Evolutionary conservation across 106 monocot species (phyloP).

Genomic region (Dendrobium catenatum): DNA sequence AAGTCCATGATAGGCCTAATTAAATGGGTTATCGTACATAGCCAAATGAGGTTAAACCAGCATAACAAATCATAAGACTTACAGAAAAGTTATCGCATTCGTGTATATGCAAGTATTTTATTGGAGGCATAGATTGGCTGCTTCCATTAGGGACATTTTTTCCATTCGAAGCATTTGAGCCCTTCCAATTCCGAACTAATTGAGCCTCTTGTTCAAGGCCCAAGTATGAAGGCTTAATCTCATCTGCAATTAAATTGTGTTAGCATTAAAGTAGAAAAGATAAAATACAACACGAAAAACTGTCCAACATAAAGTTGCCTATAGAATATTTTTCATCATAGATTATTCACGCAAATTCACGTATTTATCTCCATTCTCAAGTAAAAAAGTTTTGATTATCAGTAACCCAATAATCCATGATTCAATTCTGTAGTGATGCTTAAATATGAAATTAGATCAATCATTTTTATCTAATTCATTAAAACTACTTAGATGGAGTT

Average conservation of each 20-base stretch:
- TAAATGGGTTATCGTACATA: neutral
- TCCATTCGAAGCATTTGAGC: conserved; percentile 29
- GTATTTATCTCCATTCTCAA: neutral
- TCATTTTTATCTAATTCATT: too few species aligned
- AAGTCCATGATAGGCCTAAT: too few species aligned
- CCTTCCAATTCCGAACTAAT: conserved; percentile 41
- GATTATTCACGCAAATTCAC: neutral
- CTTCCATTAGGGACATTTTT: conserved; percentile 38
- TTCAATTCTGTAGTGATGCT: too few species aligned
- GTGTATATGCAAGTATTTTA: conserved; percentile 62
- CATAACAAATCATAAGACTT: conserved; percentile 13
- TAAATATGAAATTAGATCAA: too few species aligned
- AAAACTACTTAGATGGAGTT: neutral
- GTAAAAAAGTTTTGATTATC: neutral
- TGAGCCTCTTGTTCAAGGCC: conserved; percentile 57
- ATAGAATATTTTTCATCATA: neutral
- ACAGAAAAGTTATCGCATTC: conserved; percentile 73
- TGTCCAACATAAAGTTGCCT: neutral
- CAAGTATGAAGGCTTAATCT: conserved; percentile 45
- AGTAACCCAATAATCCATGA: too few species aligned
- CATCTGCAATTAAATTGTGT: conserved; percentile 23
- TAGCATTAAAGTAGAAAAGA: neutral
- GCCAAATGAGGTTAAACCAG: neutral
- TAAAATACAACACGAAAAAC: neutral
- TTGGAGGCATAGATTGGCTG: conserved; percentile 35